Evolutionary conservation across 2,329 filamentous ascomycete species (phyloP).

Genomic region (Cryphonectria parasitica): DNA sequence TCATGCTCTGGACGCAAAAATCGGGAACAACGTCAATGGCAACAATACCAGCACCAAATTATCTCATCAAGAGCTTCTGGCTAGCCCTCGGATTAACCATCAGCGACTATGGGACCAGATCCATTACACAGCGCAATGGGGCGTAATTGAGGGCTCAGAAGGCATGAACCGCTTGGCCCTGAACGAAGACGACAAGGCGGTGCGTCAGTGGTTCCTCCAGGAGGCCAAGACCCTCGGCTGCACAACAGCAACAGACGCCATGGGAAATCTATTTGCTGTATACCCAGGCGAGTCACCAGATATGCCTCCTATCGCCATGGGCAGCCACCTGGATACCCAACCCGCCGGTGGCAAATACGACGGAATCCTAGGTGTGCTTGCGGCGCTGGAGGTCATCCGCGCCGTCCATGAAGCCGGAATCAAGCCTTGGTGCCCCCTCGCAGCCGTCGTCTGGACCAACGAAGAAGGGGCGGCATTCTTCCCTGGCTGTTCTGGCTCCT

Average conservation of each 20-base stretch:
- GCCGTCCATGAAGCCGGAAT: slow-evolving; percentile 65
- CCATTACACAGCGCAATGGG: neutral
- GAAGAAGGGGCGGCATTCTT: slow-evolving; percentile 33
- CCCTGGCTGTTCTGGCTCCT: slow-evolving; percentile 27
- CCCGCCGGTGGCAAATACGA: slow-evolving; percentile 65
- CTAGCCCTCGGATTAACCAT: neutral
- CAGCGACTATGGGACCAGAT: neutral
- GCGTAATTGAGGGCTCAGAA: neutral
- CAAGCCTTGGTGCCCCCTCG: slow-evolving; percentile 67
- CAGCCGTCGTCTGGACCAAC: slow-evolving; percentile 72
- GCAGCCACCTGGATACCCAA: slow-evolving; percentile 64
- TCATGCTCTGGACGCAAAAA: neutral
- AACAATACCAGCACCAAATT: neutral
- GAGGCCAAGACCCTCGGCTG: slow-evolving; percentile 30
- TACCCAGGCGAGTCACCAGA: slow-evolving; percentile 61
- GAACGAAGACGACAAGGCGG: slow-evolving; percentile 29
- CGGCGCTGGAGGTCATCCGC: slow-evolving; percentile 68
- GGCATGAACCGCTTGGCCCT: slow-evolving; percentile 1
- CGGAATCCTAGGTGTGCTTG: slow-evolving; percentile 70
- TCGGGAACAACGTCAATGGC: neutral
- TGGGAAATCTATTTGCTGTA: slow-evolving; percentile 41
- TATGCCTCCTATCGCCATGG: slow-evolving; percentile 66
- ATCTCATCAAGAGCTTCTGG: neutral
- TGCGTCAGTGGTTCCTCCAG: slow-evolving; percentile 31
- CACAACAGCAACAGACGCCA: slow-evolving; percentile 30